Conservation (phyloP, 495 filamentous ascomycete species). For the Talaromyces adpressus region DNA sequence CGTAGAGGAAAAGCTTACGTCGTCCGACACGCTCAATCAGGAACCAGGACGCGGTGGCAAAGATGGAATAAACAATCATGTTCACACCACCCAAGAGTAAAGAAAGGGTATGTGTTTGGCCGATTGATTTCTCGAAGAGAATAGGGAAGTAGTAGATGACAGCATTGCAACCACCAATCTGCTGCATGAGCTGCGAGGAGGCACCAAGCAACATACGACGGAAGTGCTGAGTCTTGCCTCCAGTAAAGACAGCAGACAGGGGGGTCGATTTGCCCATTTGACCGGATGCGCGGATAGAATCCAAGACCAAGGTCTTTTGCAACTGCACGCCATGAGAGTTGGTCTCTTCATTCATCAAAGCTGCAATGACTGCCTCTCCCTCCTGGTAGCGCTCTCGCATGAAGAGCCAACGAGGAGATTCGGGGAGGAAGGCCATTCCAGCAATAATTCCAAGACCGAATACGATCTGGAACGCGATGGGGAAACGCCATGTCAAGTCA, state of each 20-base stretch:
- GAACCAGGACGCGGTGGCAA: constrained; percentile 77
- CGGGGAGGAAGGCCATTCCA: constrained; percentile 61
- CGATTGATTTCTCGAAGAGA: constrained; percentile 61
- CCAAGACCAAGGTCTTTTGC: constrained; percentile 52
- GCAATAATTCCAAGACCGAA: constrained; percentile 61
- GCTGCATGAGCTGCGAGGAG: constrained; percentile 74
- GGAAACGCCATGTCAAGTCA: constrained; percentile 69
- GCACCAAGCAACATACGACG: constrained; percentile 44
- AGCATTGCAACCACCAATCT: constrained; percentile 69
- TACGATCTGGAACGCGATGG: constrained; percentile 74
- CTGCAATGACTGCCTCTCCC: constrained; percentile 60
- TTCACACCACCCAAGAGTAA: constrained; percentile 74
- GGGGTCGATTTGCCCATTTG: constrained; percentile 23
- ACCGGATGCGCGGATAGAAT: constrained; percentile 57
- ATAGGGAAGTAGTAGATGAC: constrained; percentile 85
- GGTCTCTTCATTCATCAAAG: constrained; percentile 11
- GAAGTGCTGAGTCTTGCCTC: constrained; percentile 38
- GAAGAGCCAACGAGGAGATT: constrained; percentile 72
- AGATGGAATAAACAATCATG: constrained; percentile 68
- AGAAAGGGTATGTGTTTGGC: constrained; percentile 53
- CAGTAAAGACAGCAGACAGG: constrained; percentile 34
- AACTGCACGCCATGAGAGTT: constrained; percentile 13
- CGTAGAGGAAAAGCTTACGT: constrained; percentile 66
- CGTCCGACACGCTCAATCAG: constrained; percentile 72
- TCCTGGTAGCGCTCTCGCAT: constrained; percentile 60